Conservation (phyloP, 805 yeast species). For the Candida nitratophila region DNA sequence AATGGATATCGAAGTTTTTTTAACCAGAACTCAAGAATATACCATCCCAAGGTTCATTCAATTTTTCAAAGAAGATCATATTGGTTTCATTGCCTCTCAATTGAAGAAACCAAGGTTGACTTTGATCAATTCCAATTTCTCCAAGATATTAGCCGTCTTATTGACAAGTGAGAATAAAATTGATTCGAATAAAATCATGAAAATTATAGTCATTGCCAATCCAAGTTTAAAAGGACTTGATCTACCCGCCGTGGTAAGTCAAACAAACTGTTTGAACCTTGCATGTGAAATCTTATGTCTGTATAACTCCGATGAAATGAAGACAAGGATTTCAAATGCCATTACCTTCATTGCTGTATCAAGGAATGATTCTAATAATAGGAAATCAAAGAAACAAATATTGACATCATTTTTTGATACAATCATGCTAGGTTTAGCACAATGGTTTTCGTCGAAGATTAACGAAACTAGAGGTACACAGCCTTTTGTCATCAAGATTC, state of each 20-base stretch:
- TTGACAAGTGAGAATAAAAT: constrained; percentile 43
- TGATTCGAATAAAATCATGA: constrained; percentile 42
- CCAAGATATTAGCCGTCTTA: constrained; percentile 51
- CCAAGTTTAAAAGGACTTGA: constrained; percentile 34
- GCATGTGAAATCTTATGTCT: constrained; percentile 39
- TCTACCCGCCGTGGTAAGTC: constrained; percentile 25
- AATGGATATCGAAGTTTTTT: constrained; percentile 52
- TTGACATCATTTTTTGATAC: constrained; percentile 1
- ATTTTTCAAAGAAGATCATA: constrained; percentile 53
- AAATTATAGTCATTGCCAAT: constrained; percentile 45
- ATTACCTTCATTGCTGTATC: constrained; percentile 24
- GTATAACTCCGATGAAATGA: constrained; percentile 24
- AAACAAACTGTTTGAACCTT: constrained; percentile 15
- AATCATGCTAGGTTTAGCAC: constrained; percentile 68
- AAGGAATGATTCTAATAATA: constrained; percentile 8
- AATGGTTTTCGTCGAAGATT: constrained; percentile 70
- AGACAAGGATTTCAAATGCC: constrained; percentile 32
- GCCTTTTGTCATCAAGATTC: constrained; percentile 64
- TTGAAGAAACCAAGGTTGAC: constrained; percentile 37
- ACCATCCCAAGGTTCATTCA: constrained; percentile 74
- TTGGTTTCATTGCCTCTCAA: constrained; percentile 55
- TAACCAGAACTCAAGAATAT: constrained; percentile 61
- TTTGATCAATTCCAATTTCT: constrained; percentile 41
- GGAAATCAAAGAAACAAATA: constrained; percentile 17
- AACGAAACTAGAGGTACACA: constrained; percentile 66